Percentiles rank a stretch among this genome's conserved stretches.
These are phyloP conservation scores for Tuber umbilicatum DNA, from an alignment of 495 filamentous ascomycete genomes.

Conservation along the genomic window DNA sequence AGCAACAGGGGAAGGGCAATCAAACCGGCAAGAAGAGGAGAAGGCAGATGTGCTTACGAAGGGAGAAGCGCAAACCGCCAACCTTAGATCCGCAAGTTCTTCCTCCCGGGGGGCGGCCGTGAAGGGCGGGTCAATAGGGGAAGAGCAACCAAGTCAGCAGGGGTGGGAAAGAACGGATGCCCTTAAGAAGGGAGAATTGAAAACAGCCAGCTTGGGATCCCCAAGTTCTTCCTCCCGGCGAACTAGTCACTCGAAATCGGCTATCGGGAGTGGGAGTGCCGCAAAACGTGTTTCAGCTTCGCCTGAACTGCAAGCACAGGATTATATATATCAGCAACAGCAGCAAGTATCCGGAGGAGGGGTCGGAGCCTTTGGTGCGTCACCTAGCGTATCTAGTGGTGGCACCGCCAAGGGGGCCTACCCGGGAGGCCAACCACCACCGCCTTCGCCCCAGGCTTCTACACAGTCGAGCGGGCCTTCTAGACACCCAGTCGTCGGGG, in stretches of 20 bases:
- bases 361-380: not conserved
- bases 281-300: not conserved
- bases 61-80: not conserved
- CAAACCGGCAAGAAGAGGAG: not conserved
- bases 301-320: not conserved
- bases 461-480: not conserved
- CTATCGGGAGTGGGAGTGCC: not conserved
- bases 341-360: not conserved
- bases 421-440: not conserved
- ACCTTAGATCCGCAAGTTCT: not conserved
- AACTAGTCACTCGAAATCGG: not conserved
- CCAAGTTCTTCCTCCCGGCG: not conserved
- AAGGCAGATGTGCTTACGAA: not conserved
- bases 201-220: not conserved
- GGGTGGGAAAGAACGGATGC: too few relatives aligned
- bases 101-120: constrained; percentile 48
- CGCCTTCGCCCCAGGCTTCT: not conserved
- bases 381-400: not conserved
- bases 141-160: not conserved
- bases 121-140: constrained; percentile 29
- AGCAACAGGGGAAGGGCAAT: not conserved
- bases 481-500: not conserved
- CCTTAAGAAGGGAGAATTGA: not conserved
- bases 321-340: not conserved
- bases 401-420: not conserved